Evolutionary conservation across 352 stramenopile genomes (phyloP), one percentile per base, ranked within the genome.

Genomic region (Chrysophaeum taylorii): DNA sequence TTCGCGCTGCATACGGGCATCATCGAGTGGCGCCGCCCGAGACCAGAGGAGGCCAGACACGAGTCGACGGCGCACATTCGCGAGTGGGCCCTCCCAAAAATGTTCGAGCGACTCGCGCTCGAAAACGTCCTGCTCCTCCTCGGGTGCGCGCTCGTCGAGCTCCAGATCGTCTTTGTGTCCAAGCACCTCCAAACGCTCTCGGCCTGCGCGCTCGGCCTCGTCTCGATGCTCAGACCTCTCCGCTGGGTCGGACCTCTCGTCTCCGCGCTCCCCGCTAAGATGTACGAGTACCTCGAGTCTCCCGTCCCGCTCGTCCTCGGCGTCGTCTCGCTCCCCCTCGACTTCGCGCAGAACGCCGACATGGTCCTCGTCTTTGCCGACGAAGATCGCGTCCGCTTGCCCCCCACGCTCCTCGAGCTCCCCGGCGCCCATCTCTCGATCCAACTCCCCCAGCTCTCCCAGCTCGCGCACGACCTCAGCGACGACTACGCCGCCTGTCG

Each of bases 201-300:
- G 23, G 50, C 53, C 12, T 63, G 14, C 64, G 69, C 45, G 23
- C 39, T 69, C 29, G 69, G 29, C 4, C n/a, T 53, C 45, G 69
- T 71, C 4, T 63, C 43, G 21, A 29, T 73, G 33, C 33, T 73
- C 21, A 29, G 69, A 45, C 69, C 69, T 7, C 29, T 73, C 7
- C 38, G 62, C 9, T 73, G 69, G 69, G 69, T 61, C n/a, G 64
- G 69, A 27, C 69, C 69, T 35, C 39, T 73, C n/a, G 71, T 73
- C 69, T 42, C 50, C 29, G 42, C 64, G 15, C 45, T 73, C 25
- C 69, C 69, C 2, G 38, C 35, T 18, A 48, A 67, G 2, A 27
- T 73, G 14, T 27, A 43, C 15, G 62, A 63, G 9, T 73, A 71
- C 69, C 60, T 73, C 42, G 69, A 73, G 25, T 61, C 60, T 2